Percentiles rank a stretch among this genome's conserved stretches.
These are phyloP conservation scores for Ogataea kodamae DNA, from an alignment of 805 yeast genomes.

Conservation along the genomic window DNA sequence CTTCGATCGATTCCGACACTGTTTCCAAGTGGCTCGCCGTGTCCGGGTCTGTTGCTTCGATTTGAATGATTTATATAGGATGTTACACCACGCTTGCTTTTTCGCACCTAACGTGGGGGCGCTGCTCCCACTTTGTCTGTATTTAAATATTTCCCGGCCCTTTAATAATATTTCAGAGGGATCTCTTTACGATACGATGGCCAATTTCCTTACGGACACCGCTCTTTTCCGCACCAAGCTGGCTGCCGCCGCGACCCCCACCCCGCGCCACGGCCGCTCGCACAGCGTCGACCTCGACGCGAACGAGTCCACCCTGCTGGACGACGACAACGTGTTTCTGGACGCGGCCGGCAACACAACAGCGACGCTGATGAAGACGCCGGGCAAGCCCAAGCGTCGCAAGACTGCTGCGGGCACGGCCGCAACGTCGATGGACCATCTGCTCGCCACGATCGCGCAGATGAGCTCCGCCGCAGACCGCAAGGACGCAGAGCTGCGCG, in stretches of 20 bases:
- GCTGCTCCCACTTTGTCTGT: too few relatives aligned
- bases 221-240: constrained; percentile 4
- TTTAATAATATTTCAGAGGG: constrained; percentile 7
- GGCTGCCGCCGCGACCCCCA: constrained; percentile 1
- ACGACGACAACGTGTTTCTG: constrained; percentile 5
- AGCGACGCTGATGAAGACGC: constrained; percentile 2
- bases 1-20: constrained; percentile 51
- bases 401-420: constrained; percentile 9
- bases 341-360: constrained; percentile 1
- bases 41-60: constrained; percentile 46
- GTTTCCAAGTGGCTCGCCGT: constrained; percentile 57
- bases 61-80: constrained; percentile 5
- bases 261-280: background rate
- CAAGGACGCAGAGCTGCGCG: constrained; percentile 8
- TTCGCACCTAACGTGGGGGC: constrained; percentile 8
- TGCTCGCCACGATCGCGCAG: constrained; percentile 18
- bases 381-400: constrained; percentile 3
- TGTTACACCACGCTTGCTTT: constrained; percentile 9
- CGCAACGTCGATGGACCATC: constrained; percentile 19
- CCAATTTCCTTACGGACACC: constrained; percentile 8
- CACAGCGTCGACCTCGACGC: constrained; percentile 1
- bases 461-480: constrained; percentile 7
- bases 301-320: constrained; percentile 5
- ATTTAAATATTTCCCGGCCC: too few relatives aligned
- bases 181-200: constrained; percentile 2